Evolutionary conservation across 345 rosid genomes (phyloP).

Genomic region (Linum lewisii): DNA sequence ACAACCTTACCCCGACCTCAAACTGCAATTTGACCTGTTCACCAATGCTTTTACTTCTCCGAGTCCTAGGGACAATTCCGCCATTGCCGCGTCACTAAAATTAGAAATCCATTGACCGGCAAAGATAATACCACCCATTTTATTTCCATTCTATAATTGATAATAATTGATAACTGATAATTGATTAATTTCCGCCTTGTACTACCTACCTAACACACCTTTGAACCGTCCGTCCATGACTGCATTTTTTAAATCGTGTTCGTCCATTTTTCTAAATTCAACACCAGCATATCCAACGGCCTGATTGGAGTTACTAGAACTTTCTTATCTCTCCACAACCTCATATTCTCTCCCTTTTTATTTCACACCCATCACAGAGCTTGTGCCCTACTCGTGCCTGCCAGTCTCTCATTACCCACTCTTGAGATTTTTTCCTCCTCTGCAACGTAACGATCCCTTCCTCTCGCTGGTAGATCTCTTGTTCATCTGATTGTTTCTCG

Average conservation of each 20-base stretch:
- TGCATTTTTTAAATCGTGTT: slow-evolving; percentile 9
- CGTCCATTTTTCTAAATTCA: slow-evolving; percentile 11
- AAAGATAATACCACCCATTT: neutral
- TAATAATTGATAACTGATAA: too few relatives aligned
- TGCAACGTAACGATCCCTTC: slow-evolving; percentile 9
- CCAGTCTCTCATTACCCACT: slow-evolving; percentile 10
- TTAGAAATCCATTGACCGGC: too few relatives aligned
- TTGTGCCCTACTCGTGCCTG: slow-evolving; percentile 48
- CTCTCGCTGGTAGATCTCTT: neutral
- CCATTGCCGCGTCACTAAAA: too few relatives aligned
- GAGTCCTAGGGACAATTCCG: too few relatives aligned
- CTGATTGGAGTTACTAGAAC: slow-evolving; percentile 32
- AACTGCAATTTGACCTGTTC: too few relatives aligned
- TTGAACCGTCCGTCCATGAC: slow-evolving; percentile 11
- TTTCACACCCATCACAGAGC: slow-evolving; percentile 1
- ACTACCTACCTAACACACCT: slow-evolving; percentile 16
- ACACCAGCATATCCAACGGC: slow-evolving; percentile 39
- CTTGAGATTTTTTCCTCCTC: neutral
- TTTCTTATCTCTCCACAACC: slow-evolving; percentile 21
- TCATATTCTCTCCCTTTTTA: slow-evolving; percentile 12
- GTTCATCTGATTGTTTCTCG: neutral
- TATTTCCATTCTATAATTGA: neutral
- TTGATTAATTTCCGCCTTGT: too few relatives aligned
- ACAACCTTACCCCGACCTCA: too few relatives aligned
- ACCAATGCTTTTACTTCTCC: too few relatives aligned